A percentile compares a stretch with the other conserved stretches of the same genome.
Conservation (phyloP, 129 eudicot species). For the Centella asiatica region DNA sequence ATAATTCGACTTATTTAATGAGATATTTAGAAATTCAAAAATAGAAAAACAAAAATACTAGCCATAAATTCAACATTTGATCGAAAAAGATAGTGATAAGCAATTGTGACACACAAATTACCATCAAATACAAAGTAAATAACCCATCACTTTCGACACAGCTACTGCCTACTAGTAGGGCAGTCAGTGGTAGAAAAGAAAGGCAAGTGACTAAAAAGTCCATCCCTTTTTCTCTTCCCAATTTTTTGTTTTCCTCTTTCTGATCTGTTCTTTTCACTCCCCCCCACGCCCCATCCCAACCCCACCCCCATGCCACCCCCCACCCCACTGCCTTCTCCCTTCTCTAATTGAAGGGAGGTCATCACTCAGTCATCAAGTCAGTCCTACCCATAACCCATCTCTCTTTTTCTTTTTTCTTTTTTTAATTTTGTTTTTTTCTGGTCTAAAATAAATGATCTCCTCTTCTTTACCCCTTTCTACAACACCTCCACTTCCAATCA, state of each 20-base stretch:
- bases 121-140: too few relatives aligned
- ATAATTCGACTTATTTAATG: too few relatives aligned
- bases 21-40: too few relatives aligned
- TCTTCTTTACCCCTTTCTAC: too few relatives aligned
- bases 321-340: constrained; percentile 2
- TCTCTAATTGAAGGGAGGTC: constrained; percentile 10
- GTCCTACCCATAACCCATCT: not conserved
- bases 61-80: too few relatives aligned
- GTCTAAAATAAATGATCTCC: too few relatives aligned
- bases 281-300: constrained; percentile 10
- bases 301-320: too few relatives aligned
- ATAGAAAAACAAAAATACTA: too few relatives aligned
- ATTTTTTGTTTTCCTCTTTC: constrained; percentile 4
- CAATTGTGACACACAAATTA: too few relatives aligned
- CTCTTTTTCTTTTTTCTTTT: not conserved
- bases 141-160: not conserved
- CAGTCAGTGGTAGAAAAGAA: not conserved
- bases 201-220: not conserved
- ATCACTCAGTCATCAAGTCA: not conserved
- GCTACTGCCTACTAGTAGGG: not conserved
- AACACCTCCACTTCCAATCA: not conserved
- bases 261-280: constrained; percentile 26
- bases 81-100: too few relatives aligned
- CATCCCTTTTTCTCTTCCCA: constrained; percentile 2
- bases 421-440: too few relatives aligned